Conservation (phyloP, 2,329 filamentous ascomycete species). For the Coccinonectria pachysandricola region DNA sequence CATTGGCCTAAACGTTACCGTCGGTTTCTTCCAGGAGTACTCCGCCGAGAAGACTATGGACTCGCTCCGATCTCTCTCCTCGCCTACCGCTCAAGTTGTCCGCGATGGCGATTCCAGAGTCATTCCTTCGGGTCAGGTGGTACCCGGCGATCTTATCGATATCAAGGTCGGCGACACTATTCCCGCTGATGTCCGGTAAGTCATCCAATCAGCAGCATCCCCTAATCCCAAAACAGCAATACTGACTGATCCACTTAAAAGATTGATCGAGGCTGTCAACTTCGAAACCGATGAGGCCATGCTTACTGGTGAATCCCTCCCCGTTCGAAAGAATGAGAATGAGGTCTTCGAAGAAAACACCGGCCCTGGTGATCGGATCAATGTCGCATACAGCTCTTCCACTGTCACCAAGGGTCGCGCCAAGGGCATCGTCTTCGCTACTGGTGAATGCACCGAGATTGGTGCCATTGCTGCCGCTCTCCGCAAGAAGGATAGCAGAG, state of each 20-base stretch:
- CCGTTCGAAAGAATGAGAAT: constrained; percentile 42
- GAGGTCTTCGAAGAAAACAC: constrained; percentile 31
- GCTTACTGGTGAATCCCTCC: constrained; percentile 53
- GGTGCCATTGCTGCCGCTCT: constrained; percentile 47
- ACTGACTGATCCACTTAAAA: too few relatives aligned
- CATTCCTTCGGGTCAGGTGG: constrained; percentile 33
- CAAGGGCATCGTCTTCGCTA: constrained; percentile 50
- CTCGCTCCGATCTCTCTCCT: constrained; percentile 32
- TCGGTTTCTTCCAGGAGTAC: constrained; percentile 38
- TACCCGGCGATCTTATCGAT: constrained; percentile 47
- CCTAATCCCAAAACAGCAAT: too few relatives aligned
- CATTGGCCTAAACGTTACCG: constrained; percentile 46
- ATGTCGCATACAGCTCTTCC: constrained; percentile 53
- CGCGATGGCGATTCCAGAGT: constrained; percentile 31
- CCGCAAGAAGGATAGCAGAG: constrained; percentile 37
- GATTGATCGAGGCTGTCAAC: constrained; percentile 48
- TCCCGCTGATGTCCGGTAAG: constrained; percentile 50
- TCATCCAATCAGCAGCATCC: constrained; percentile 39
- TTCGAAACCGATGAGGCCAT: constrained; percentile 57
- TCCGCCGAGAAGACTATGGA: constrained; percentile 41
- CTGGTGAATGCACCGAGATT: constrained; percentile 53
- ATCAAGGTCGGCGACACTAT: constrained; percentile 48
- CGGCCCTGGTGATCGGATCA: constrained; percentile 45
- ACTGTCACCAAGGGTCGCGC: constrained; percentile 53
- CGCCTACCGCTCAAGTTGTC: constrained; percentile 33